Base-by-base conservation (phyloP, 1,139 yeast species). In the Hanseniaspora sp. region DNA sequence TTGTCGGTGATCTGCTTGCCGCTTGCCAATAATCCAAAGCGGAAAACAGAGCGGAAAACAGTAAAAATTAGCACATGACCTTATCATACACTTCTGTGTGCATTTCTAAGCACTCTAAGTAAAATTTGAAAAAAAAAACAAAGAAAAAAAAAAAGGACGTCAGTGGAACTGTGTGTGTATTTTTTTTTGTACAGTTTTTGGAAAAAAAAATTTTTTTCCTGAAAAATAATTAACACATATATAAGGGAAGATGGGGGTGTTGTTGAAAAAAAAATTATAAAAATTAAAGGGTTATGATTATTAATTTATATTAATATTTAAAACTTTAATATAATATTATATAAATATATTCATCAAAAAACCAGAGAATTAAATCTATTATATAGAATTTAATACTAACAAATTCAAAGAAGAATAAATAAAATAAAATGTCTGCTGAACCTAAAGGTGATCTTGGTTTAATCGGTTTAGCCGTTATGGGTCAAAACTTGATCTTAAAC, bases 381-480 rank as follows among this genome's bases (percentile, higher is more conserved):
- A 37, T 15, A n/a, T n/a, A 33, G 35, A 3, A 37, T 37, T 37
- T 37, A 37, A 37, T 37, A 33, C 5, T 33, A 23, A 33, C 39
- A 45, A 5, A 43, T 15, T 31, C 31, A 45, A 18, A 45, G 30
- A 45, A 18, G 31, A 9, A 35, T 6, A 23, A 12, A 28, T 31
- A 11, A 15, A 33, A n/a, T 31, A 47, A 53, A 37, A 53, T 53
- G 56, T 37, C 56, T 49, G 13, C 54, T 45, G 47, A n/a, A 7
- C 61, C 63, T 57, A 80, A 87, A 71, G 95, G 92, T 79, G 98
- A 92, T 83, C 82, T 92, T 74, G 98, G 97, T 74, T 86, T 92
- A 74, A 90, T 92, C 69, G 98, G 98, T 71, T 81, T 92, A 81
- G 98, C 98, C 84, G 98, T 92, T 65, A 92, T 92, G 98, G 98